Percentiles rank a stretch among this genome's conserved stretches.
These are phyloP conservation scores for Grosmannia serpens DNA, from an alignment of 2,329 filamentous ascomycete genomes.

Conservation along the genomic window DNA sequence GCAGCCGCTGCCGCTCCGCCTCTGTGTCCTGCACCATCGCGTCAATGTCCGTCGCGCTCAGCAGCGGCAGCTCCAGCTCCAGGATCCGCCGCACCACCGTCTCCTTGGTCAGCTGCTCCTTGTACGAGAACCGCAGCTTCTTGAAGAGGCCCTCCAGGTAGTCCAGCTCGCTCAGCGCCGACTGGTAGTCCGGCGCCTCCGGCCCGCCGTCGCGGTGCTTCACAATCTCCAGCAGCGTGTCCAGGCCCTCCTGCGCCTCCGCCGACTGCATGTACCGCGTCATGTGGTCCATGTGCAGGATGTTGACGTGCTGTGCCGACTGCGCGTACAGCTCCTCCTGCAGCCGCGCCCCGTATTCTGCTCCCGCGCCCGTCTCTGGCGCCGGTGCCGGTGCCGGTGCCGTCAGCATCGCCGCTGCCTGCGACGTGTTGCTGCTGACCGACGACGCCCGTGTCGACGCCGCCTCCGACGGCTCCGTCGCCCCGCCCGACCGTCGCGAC, in stretches of 20 bases:
- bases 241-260: constrained; percentile 8
- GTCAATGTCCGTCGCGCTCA: constrained; percentile 70
- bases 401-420: background rate
- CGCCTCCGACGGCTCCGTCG: background rate
- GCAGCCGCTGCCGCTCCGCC: constrained; percentile 61
- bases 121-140: constrained; percentile 92
- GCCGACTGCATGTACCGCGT: constrained; percentile 6
- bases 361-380: background rate
- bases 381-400: background rate
- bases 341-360: background rate
- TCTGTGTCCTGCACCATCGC: constrained; percentile 56
- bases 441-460: constrained; percentile 9
- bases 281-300: constrained; percentile 11
- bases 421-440: constrained; percentile 1
- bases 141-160: constrained; percentile 95
- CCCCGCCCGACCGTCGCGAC: background rate
- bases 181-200: constrained; percentile 7
- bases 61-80: constrained; percentile 77
- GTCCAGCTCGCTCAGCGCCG: constrained; percentile 46
- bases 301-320: constrained; percentile 4
- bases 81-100: constrained; percentile 92
- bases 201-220: constrained; percentile 3
- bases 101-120: constrained; percentile 97
- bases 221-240: constrained; percentile 8
- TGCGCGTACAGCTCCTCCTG: background rate